Base-by-base conservation (phyloP, 805 yeast genomes). In the Lachancea thermotolerans region DNA sequence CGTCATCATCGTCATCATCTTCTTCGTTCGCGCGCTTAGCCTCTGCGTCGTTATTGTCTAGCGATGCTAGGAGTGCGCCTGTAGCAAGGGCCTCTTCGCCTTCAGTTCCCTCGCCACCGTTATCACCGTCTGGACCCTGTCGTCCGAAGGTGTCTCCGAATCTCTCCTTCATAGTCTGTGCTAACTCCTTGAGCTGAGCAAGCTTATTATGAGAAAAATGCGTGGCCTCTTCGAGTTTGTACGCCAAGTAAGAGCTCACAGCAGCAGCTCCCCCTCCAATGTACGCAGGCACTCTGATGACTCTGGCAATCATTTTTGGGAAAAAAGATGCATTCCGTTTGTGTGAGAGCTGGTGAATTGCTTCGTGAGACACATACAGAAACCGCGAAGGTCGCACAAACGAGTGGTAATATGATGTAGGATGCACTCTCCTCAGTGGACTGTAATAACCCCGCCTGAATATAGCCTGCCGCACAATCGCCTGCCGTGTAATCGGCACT, bases 241-340 rank as follows among this genome's bases (percentile, higher is more conserved):
- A 90, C 15, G 90, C 88, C 40, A 91, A 81, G 60, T 89, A 93
- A 2, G 95, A 83, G 0, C 96, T 95, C 7, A 95, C 96, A 10
- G 97, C 98, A 2, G 95, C 96, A 31, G 89, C 65, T 0, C 95
- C 89, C 7, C 95, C 90, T 1, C 97, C 98, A 0, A 89, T 68
- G 50, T 82, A 82, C 0, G 88, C 91, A 0, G 97, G 96, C 1
- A 83, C 62, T 50, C 75, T 77, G 1, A 78, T 70, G 1, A 75
- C 72, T 44, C 75, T 75, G 0, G 76, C 75, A 4, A 82, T 66
- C 0, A 81, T 62, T 58, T 75, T 81, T 18, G 82, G 82, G 11
- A 74, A 64, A 29, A 60, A 51, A 1, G 71, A 59, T 8, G 55
- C 53, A 17, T 54, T 57, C 33, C 67, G 52, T 37, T 45, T 54